Evolutionary conservation across 73 alveolate genomes (phyloP).

Genomic region (Halteria grandinella): DNA sequence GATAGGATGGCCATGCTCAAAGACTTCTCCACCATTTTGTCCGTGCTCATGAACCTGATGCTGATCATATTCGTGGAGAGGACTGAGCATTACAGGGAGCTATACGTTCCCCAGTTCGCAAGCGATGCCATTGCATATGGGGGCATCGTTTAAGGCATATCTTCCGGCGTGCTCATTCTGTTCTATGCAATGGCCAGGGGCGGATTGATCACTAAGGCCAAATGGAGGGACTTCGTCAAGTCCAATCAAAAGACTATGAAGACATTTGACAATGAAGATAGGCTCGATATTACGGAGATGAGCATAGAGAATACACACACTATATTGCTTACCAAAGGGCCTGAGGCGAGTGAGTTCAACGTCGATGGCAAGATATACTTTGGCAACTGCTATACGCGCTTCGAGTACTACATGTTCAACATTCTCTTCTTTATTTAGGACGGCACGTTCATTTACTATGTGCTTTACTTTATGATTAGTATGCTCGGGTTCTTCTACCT

Average conservation of each 20-base stretch:
- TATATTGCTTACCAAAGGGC: constrained; percentile 52
- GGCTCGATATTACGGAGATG: constrained; percentile 52
- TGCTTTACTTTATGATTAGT: constrained; percentile 53
- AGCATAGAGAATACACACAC: constrained; percentile 24
- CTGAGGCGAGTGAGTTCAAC: constrained; percentile 64
- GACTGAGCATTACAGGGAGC: constrained; percentile 16
- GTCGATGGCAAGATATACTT: constrained; percentile 33
- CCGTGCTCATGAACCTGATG: constrained; percentile 39
- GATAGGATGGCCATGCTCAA: constrained; percentile 46
- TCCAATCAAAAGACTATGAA: not conserved
- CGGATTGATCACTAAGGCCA: constrained; percentile 34
- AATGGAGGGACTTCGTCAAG: constrained; percentile 54
- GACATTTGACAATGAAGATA: constrained; percentile 44
- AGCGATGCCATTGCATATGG: not conserved
- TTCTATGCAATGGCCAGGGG: constrained; percentile 54
- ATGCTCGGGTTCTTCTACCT: constrained; percentile 44
- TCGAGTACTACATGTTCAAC: constrained; percentile 50
- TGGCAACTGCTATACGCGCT: constrained; percentile 60
- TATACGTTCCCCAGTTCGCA: not conserved
- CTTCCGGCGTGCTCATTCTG: constrained; percentile 36
- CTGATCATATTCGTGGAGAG: constrained; percentile 21
- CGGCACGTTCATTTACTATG: constrained; percentile 60
- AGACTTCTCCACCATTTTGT: constrained; percentile 41
- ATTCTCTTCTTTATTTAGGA: constrained; percentile 45
- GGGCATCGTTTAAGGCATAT: constrained; percentile 21